These are phyloP conservation scores for Exsudoporus floridanus DNA, from an alignment of 1,284 basidiomycete species.

Conservation along the genomic window DNA sequence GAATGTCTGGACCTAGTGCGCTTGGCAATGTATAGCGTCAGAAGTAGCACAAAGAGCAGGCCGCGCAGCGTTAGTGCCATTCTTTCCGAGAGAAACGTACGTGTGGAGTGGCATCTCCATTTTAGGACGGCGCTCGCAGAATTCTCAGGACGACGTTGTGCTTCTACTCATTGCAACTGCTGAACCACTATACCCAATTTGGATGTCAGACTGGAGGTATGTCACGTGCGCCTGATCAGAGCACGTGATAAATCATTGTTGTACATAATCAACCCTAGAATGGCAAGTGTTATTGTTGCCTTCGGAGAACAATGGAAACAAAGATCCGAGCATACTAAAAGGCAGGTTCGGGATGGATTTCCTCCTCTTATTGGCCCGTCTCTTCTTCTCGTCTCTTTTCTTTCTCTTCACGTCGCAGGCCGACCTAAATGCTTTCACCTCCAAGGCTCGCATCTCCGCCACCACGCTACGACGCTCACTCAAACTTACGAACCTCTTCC, in stretches of 20 bases:
- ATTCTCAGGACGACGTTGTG: no score
- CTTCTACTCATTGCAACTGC: no score
- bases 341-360: conserved; percentile 3
- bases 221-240: no score
- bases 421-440: conserved; percentile 42
- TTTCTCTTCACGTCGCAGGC: conserved; percentile 45
- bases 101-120: no score
- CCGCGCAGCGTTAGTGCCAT: not conserved
- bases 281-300: conserved; percentile 33
- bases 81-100: not conserved
- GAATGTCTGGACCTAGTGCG: no score
- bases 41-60: not conserved
- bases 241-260: not conserved
- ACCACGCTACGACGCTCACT: conserved; percentile 53
- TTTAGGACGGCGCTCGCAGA: no score
- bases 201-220: no score
- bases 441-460: conserved; percentile 48
- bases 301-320: conserved; percentile 29
- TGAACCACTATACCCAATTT: no score
- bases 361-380: conserved; percentile 15
- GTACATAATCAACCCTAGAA: conserved; percentile 21
- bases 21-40: not conserved
- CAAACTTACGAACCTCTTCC: conserved; percentile 34
- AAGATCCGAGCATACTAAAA: conserved; percentile 28
- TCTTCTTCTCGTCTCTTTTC: conserved; percentile 23